These are phyloP conservation scores for Daedaleopsis sinensis DNA, from an alignment of 768 basidiomycete species.

Conservation along the genomic window DNA sequence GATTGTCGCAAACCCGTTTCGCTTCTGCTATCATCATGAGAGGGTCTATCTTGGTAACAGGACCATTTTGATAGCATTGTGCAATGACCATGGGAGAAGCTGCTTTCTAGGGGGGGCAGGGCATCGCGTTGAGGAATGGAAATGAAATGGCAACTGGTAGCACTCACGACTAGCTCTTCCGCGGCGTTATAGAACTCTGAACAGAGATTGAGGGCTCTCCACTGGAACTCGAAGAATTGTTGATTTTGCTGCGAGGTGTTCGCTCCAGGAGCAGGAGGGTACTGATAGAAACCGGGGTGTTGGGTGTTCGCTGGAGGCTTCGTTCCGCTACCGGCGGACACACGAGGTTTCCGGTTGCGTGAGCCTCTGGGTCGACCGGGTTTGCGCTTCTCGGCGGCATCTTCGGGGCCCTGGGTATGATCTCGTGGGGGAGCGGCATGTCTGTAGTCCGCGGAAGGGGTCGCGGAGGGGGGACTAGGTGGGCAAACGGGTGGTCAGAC, in stretches of 20 bases:
- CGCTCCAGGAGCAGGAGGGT: constrained; percentile 45
- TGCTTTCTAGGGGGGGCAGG: constrained; percentile 40
- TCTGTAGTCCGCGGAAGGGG: constrained; percentile 24
- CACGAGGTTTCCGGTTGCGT: constrained; percentile 64
- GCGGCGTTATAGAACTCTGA: constrained; percentile 87
- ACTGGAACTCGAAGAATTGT: constrained; percentile 85
- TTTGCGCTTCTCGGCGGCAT: constrained; percentile 61
- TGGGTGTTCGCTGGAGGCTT: constrained; percentile 34
- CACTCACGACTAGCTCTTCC: constrained; percentile 78
- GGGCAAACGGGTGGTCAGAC: constrained; percentile 14
- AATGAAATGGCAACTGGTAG: not conserved
- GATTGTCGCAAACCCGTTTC: constrained; percentile 74
- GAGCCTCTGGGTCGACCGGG: constrained; percentile 82
- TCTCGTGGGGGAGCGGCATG: constrained; percentile 30
- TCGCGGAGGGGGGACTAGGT: constrained; percentile 29
- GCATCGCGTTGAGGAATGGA: constrained; percentile 12
- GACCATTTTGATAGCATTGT: constrained; percentile 79
- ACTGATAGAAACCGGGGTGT: constrained; percentile 45
- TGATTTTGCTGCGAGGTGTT: constrained; percentile 67
- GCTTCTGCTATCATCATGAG: constrained; percentile 74
- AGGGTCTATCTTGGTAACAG: constrained; percentile 71
- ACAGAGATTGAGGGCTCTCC: constrained; percentile 81
- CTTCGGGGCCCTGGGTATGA: constrained; percentile 31
- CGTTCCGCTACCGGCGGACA: constrained; percentile 30
- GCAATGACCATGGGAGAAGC: constrained; percentile 74